Percentiles rank a stretch among this genome's conserved stretches.
These are phyloP conservation scores for Stemphylium vesicarium DNA, from an alignment of 2,329 filamentous ascomycete species.

Conservation along the genomic window DNA sequence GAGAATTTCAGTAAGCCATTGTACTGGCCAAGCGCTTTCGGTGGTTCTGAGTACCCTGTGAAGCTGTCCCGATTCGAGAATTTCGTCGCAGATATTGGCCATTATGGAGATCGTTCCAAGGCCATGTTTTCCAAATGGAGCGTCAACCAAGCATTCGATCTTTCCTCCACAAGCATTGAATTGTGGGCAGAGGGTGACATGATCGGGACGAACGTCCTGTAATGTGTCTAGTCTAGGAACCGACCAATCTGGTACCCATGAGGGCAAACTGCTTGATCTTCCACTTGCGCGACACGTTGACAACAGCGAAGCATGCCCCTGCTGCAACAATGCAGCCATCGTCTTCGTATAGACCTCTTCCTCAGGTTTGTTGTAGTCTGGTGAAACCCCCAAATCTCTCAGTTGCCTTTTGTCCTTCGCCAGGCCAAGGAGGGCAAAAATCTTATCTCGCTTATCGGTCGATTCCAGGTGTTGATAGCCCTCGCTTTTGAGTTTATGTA, in stretches of 20 bases:
- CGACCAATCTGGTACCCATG: conserved; percentile 5
- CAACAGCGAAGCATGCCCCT: neutral
- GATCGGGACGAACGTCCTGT: neutral
- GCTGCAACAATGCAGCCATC: neutral
- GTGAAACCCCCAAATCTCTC: neutral
- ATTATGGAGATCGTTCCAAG: neutral
- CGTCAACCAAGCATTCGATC: neutral
- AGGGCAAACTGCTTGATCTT: neutral
- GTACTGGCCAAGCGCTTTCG: neutral
- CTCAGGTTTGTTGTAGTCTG: conserved; percentile 4
- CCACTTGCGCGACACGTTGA: neutral
- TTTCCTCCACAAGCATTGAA: neutral
- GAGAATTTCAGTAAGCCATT: neutral
- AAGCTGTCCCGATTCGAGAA: neutral
- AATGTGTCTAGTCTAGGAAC: neutral
- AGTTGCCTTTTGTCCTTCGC: conserved; percentile 17
- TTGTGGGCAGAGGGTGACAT: neutral
- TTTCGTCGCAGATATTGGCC: neutral
- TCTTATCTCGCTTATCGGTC: conserved; percentile 21
- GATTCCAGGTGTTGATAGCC: conserved; percentile 13
- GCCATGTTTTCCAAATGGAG: fast-evolving
- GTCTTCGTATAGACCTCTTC: neutral
- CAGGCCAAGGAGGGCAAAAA: conserved; percentile 25
- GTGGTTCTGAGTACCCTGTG: neutral
- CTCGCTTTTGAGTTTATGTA: neutral